Conservation (phyloP, 371 early-diverging fungal genomes). For the Apophysomyces variabilis region DNA sequence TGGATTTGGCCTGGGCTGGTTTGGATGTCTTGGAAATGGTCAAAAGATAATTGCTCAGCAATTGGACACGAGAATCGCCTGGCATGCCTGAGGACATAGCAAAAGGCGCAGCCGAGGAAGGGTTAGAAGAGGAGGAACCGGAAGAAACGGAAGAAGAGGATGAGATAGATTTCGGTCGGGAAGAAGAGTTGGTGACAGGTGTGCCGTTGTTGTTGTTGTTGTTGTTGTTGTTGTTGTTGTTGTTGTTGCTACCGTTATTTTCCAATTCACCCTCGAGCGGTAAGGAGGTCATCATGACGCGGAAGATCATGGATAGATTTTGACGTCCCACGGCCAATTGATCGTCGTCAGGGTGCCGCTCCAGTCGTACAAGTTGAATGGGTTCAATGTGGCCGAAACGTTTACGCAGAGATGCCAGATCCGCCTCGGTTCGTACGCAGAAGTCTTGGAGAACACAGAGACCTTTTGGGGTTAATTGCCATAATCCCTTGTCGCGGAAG, state of each 20-base stretch:
- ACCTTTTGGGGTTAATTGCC: slow-evolving; percentile 65
- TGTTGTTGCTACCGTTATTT: not conserved
- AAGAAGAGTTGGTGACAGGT: not conserved
- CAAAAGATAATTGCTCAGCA: slow-evolving; percentile 45
- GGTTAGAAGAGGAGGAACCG: slow-evolving; percentile 20
- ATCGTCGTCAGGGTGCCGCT: slow-evolving; percentile 45
- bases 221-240: too few species aligned
- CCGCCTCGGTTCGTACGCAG: slow-evolving; percentile 41
- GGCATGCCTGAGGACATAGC: slow-evolving; percentile 1
- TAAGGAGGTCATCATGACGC: slow-evolving; percentile 44
- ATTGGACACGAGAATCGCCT: slow-evolving; percentile 40
- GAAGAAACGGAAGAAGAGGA: slow-evolving; percentile 15
- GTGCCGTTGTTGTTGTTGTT: not conserved
- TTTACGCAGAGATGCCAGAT: slow-evolving; percentile 28
- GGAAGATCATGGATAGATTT: slow-evolving; percentile 29
- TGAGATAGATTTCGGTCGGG: slow-evolving; percentile 2
- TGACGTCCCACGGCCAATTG: slow-evolving; percentile 34
- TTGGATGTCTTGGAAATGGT: slow-evolving; percentile 28
- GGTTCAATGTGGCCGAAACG: slow-evolving; percentile 37
- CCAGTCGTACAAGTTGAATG: slow-evolving; percentile 35
- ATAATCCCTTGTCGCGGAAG: slow-evolving; percentile 58
- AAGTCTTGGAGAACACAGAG: slow-evolving; percentile 56
- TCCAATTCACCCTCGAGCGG: slow-evolving; percentile 37
- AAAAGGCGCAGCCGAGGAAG: slow-evolving; percentile 11
- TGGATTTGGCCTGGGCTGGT: slow-evolving; percentile 18